Base-by-base conservation (phyloP, 257 asterid genomes). In the Plantago major region DNA sequence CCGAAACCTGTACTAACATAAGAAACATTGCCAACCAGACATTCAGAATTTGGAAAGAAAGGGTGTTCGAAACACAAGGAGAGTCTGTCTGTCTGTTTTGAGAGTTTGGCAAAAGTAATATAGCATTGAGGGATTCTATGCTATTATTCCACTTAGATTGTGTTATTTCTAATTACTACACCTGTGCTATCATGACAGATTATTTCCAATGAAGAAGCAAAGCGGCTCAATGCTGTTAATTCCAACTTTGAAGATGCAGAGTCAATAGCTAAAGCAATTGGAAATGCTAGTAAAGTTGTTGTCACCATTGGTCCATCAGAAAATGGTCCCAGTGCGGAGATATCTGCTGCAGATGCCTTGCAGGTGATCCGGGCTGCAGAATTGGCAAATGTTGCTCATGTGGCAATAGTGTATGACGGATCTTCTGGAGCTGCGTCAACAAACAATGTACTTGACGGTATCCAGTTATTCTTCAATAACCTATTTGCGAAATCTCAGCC, bases 261-360 rank as follows among this genome's bases (percentile, higher is more conserved):
- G 65, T 73, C 96, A 10, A 86, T 92, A 8, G 99, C 99, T 4
- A 89, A 83, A 64, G 95, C 96, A 13, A 89, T 92, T 4, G 99
- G 99, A 50, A 92, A 78, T 42, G 97, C 99, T 42, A 76, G 90
- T 84, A 92, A 92, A 81, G 96, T 92, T 5, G 99, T 92, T 3
- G 90, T 92, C 44, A 86, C 97, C 10, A 77, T 92, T 38, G 91
- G 97, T 37, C 76, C 80, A 3, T 69, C 61, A 7, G 99, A 92
- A 81, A 72, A 89, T n/a, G 96, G 96, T 28, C 89, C 90, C 0
- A 69, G 67, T 11, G 53, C 77, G 13, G 81, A 74, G 77, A 95
- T 88, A 55, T 75, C 93, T 57, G 57, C 74, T 3, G n/a, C 78
- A 7, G 89, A 92, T 47, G 99, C 97, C 44, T 66, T 92, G 72